Evolutionary conservation across 306 rosid species (phyloP), one percentile per base, ranked within the genome.

Genomic region (Geum urbanum): DNA sequence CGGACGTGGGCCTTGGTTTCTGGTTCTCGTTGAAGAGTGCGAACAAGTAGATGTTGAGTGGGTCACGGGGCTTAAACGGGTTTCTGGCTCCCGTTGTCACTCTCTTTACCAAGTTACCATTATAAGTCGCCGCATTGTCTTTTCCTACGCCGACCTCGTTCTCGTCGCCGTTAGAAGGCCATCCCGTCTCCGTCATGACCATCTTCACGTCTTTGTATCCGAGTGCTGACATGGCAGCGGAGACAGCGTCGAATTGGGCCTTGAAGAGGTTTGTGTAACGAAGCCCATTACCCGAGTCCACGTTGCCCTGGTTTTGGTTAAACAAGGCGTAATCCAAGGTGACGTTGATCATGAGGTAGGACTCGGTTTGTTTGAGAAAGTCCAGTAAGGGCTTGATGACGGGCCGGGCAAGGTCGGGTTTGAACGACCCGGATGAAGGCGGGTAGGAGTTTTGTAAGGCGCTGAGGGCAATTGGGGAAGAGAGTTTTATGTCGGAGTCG

Each of bases 201-300:
- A 92, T 1, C 55, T 71, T 76, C 0, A 92, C 66, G 76, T 90
- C 96, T 66, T 77, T 74, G 82, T 84, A 82, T 46, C 88, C 79
- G 0, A 92, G 22, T 0, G 87, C 90, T 4, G 89, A 83, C 87
- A 82, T 79, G 79, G 98, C 98, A 0, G 98, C 88, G 8, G 35
- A 80, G 61, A 92, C 96, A 16, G 98, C 98, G 71, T 92, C 98
- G 47, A 92, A 0, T 74, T 92, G 96, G 2, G 98, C 98, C 5
- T 86, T 92, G 0, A 92, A 70, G 0, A 92, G 70, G 45, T 61
- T 90, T 7, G 18, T 8, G 53, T 92, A 92, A 7, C 37, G 66
- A 0, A 92, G 79, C 2, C 96, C 96, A 63, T 88, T 90, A 5
- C 92, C 92, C 2, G 92, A 81, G 77, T 92, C 98, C 20, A 84